Percentiles rank a stretch among this genome's conserved stretches.
phyloP scores from a whole-genome alignment of 768 basidiomycete genomes.

The Dacryopinax spathularia region DNA sequence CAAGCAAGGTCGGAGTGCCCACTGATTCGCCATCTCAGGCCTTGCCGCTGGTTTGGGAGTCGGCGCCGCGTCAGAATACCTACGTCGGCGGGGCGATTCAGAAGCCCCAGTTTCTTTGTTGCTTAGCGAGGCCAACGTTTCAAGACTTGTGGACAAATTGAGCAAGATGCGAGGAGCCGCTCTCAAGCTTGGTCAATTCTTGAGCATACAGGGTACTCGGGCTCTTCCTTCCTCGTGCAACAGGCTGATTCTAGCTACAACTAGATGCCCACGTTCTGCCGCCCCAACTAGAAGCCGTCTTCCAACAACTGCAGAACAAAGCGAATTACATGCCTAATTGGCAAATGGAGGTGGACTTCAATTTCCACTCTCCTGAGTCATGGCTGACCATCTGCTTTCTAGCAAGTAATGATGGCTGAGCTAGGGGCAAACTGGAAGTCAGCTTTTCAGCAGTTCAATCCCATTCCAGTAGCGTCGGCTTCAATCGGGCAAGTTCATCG shows the following conservation, averaged over 20 bases:
- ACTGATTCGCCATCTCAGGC: conserved; percentile 34
- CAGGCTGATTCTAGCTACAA: neutral
- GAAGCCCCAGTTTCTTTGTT: conserved; percentile 40
- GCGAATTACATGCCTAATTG: conserved; percentile 99
- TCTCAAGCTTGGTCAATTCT: conserved; percentile 88
- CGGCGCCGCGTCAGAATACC: conserved; percentile 75
- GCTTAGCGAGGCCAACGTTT: conserved; percentile 83
- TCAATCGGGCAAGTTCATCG: conserved; percentile 94
- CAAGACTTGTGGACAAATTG: conserved; percentile 80
- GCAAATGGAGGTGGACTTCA: conserved; percentile 72
- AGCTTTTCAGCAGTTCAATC: conserved; percentile 60
- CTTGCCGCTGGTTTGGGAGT: conserved; percentile 79
- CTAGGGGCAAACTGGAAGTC: conserved; percentile 62
- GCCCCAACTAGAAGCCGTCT: conserved; percentile 72
- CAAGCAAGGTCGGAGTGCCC: neutral
- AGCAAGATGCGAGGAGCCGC: conserved; percentile 94
- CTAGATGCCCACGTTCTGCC: conserved; percentile 81
- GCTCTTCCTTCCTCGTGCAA: neutral
- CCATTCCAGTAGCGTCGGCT: conserved; percentile 84
- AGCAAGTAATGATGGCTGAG: conserved; percentile 53
- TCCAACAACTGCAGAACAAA: conserved; percentile 81
- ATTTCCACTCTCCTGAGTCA: neutral
- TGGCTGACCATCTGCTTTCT: conserved; percentile 23
- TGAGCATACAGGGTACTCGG: conserved; percentile 88
- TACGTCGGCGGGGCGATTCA: conserved; percentile 43